Evolutionary conservation across 2,329 filamentous ascomycete genomes (phyloP).

Genomic region (Pseudogymnoascus sp.): DNA sequence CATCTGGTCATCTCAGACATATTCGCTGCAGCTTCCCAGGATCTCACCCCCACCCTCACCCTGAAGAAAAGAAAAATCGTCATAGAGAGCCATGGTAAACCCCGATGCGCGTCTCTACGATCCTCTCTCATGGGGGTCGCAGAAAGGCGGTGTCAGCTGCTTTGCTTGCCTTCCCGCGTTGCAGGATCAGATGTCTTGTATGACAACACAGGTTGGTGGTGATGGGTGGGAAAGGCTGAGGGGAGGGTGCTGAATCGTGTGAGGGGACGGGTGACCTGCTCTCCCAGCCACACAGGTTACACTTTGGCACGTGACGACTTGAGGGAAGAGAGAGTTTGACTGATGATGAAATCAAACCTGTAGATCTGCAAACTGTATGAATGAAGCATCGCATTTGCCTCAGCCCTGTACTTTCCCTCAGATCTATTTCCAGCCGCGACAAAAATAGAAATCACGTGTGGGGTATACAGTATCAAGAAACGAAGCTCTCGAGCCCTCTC

Average conservation of each 20-base stretch:
- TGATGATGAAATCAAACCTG: not conserved
- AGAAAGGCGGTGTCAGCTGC: conserved; percentile 1
- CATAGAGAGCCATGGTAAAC: not conserved
- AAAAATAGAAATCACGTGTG: not conserved
- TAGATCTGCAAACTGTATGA: not conserved
- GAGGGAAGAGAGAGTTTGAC: not conserved
- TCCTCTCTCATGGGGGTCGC: not conserved
- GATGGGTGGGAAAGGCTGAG: not conserved
- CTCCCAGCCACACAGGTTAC: not conserved
- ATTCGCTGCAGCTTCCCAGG: not conserved
- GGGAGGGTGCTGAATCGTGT: not conserved
- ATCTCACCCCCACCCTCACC: not conserved
- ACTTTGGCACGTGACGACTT: not conserved
- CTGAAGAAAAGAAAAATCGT: not conserved
- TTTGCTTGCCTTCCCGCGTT: not conserved
- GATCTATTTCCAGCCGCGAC: not conserved
- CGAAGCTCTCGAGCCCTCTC: not conserved
- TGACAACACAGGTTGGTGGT: not conserved
- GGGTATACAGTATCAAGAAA: not conserved
- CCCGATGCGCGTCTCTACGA: not conserved
- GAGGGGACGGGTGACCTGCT: not conserved
- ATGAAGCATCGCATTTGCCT: not conserved
- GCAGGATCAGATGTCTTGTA: not conserved
- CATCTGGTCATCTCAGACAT: not conserved
- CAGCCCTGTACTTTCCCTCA: not conserved